Evolutionary conservation across 495 filamentous ascomycete species (phyloP), one percentile per base, ranked within the genome.

Genomic region (Daldinia decipiens): DNA sequence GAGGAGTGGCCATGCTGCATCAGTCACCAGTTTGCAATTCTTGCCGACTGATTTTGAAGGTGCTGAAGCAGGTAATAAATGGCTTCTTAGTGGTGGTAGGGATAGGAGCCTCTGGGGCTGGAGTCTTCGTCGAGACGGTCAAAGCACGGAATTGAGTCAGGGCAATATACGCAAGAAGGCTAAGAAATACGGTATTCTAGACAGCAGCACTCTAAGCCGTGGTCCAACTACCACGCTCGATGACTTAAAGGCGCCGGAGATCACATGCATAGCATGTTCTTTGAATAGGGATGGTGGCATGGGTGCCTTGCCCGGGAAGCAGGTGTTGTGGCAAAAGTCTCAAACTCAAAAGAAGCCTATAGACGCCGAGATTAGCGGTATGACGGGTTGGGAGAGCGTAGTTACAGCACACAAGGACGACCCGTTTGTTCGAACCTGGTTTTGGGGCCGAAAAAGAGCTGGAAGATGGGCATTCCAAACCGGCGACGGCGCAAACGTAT

Each of bases 311-410:
- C 87, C 88, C 12, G 90, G 92, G 5, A 89, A 86, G 39, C 86
- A 86, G 32, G 79, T 86, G 2, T 85, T 95, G 24, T 97, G 94
- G 93, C 88, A 92, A 53, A 94, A 93, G 76, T 86, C 83, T 26
- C 83, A 86, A 21, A 82, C 78, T 62, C 81, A 84, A 65, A 81
- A 82, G 63, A 88, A 88, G 62, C 84, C 86, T 61, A 78, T 79
- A n/a, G 82, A 86, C 56, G 84, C 86, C 13, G 84, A 87, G 71
- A 78, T 86, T 21, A 91, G 88, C 55, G 88, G 86, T 45, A 87
- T 87, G 73, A 95, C 93, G 3, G 95, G 95, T 13, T 98, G 95
- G 95, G 96, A 98, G 77, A 97, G 94, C 74, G 88, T 99, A 15
- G 86, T 99, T 1, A 99, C 95, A 11, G 94, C 92, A n/a, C 95